Conservation (phyloP, 2,329 filamentous ascomycete genomes). For the Sporothrix sp. region DNA sequence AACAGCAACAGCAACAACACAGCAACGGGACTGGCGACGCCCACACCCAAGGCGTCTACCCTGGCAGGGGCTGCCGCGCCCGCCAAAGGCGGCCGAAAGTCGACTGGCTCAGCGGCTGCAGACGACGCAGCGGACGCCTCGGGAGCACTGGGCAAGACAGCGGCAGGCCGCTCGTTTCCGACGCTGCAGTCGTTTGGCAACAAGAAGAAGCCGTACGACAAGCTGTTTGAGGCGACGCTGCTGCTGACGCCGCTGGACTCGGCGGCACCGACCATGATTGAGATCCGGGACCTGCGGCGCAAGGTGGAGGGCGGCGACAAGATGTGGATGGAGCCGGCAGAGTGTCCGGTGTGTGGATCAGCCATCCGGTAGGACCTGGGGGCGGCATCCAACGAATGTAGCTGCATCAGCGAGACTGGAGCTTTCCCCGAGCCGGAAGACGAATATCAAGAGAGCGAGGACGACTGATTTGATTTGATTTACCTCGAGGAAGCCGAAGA, state of each 20-base stretch:
- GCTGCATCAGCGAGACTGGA: too few relatives aligned
- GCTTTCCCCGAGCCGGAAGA: too few relatives aligned
- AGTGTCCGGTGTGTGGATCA: constrained; percentile 40
- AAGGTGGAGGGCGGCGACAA: constrained; percentile 39
- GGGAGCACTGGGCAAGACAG: too few relatives aligned
- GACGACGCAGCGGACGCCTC: too few relatives aligned
- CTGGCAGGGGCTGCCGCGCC: constrained; percentile 13
- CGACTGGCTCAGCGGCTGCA: too few relatives aligned
- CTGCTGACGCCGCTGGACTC: constrained; percentile 35
- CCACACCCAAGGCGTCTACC: constrained; percentile 15
- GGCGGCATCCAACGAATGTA: too few relatives aligned
- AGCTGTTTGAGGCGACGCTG: constrained; percentile 42
- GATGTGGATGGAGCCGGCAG: constrained; percentile 42
- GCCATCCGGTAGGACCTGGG: constrained; percentile 13
- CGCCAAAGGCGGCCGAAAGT: constrained; percentile 6
- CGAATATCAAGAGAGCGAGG: not conserved
- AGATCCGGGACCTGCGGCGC: constrained; percentile 42
- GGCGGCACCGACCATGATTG: constrained; percentile 36
- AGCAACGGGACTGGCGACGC: constrained; percentile 5
- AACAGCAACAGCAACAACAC: too few relatives aligned
- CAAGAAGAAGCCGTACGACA: constrained; percentile 38
- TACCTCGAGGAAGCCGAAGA: too few relatives aligned
- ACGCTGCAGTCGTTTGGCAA: constrained; percentile 21
- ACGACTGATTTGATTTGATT: too few relatives aligned
- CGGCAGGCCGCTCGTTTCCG: constrained; percentile 26